Conservation (phyloP, 2,329 filamentous ascomycete species). For the Neobulgaria alba region DNA sequence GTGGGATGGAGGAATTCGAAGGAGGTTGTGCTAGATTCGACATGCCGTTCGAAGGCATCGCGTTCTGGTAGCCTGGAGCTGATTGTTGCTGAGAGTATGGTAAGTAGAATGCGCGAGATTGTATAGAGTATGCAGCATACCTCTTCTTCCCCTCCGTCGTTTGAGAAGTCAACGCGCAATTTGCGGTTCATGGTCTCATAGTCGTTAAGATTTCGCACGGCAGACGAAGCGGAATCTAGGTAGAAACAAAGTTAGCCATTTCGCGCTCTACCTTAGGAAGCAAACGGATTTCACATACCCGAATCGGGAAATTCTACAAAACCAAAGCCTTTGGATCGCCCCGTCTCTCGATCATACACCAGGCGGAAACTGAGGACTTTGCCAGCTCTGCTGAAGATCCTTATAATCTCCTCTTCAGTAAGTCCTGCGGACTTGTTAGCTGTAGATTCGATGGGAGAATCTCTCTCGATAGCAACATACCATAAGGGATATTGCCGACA, state of each 20-base stretch:
- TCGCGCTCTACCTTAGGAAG: slow-evolving; percentile 5
- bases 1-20: slow-evolving; percentile 54
- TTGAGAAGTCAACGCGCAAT: slow-evolving; percentile 90
- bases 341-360: slow-evolving; percentile 92
- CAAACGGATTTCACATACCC: slow-evolving; percentile 48
- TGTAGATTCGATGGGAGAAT: not conserved
- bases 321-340: slow-evolving; percentile 90
- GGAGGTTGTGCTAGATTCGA: slow-evolving; percentile 23
- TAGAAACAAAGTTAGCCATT: slow-evolving; percentile 2
- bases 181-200: slow-evolving; percentile 93
- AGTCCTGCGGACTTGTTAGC: slow-evolving; percentile 51
- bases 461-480: slow-evolving; percentile 34
- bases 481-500: slow-evolving; percentile 80
- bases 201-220: slow-evolving; percentile 91
- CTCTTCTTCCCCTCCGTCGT: slow-evolving; percentile 66
- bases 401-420: slow-evolving; percentile 90
- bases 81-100: slow-evolving; percentile 16
- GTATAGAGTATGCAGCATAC: not conserved
- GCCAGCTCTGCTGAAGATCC: slow-evolving; percentile 85
- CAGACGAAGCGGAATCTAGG: slow-evolving; percentile 75
- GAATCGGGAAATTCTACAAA: slow-evolving; percentile 94
- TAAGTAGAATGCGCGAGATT: not conserved
- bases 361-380: slow-evolving; percentile 87
- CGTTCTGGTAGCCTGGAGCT: slow-evolving; percentile 29
- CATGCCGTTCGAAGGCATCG: slow-evolving; percentile 16